Percentiles rank a stretch among this genome's conserved stretches.
These are phyloP conservation scores for Colletotrichum liriopes DNA, from an alignment of 2,329 filamentous ascomycete species.

Conservation along the genomic window DNA sequence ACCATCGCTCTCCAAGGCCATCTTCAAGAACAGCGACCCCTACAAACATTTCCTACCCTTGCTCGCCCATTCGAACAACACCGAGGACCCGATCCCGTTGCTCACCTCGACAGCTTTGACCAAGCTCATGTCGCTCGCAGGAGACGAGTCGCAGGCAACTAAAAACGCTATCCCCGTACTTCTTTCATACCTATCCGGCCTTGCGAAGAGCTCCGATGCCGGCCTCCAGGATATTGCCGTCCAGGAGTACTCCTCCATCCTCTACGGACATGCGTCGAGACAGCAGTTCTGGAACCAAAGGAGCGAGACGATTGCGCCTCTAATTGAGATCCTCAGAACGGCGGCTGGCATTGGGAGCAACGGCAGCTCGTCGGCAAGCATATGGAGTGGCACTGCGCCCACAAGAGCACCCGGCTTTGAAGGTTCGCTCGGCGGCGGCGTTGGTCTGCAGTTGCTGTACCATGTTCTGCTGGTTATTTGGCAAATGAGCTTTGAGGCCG, in stretches of 20 bases:
- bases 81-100: slow-evolving; percentile 86
- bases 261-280: slow-evolving; percentile 82
- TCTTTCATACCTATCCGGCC: slow-evolving; percentile 86
- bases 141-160: slow-evolving; percentile 76
- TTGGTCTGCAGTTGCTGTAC: slow-evolving; percentile 93
- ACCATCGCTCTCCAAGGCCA: slow-evolving; percentile 81
- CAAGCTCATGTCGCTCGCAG: slow-evolving; percentile 79
- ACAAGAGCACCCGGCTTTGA: slow-evolving; percentile 75
- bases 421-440: slow-evolving; percentile 80
- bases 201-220: slow-evolving; percentile 88
- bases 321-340: slow-evolving; percentile 86
- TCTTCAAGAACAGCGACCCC: slow-evolving; percentile 83
- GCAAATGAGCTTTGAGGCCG: slow-evolving; percentile 96
- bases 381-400: slow-evolving; percentile 72
- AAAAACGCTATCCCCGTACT: slow-evolving; percentile 85
- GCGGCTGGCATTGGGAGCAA: slow-evolving; percentile 82
- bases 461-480: slow-evolving; percentile 94
- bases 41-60: slow-evolving; percentile 89
- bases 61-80: slow-evolving; percentile 81
- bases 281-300: slow-evolving; percentile 93
- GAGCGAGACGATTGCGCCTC: slow-evolving; percentile 85
- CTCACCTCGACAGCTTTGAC: slow-evolving; percentile 91
- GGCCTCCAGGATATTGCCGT: slow-evolving; percentile 96
- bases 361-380: slow-evolving; percentile 70
- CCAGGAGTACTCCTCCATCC: slow-evolving; percentile 87